Base-by-base conservation (phyloP, 495 filamentous ascomycete species). In the Penicillium manginii region DNA sequence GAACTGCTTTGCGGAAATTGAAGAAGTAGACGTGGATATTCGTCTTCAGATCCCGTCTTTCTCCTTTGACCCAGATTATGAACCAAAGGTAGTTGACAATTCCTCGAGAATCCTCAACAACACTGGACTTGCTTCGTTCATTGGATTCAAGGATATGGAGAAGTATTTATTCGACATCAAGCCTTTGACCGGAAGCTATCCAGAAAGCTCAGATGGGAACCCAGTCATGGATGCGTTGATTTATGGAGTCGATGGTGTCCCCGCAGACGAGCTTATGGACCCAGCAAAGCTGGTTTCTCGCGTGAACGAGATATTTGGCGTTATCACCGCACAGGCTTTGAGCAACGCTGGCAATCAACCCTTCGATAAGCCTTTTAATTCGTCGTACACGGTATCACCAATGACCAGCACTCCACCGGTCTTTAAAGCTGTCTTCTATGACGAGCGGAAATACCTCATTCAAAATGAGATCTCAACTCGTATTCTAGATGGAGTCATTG, bases 401-500 rank as follows among this genome's bases (percentile, higher is more conserved):
- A 33, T 33, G 14, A 54, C 45, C 33, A 50, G 29, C 17, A 31
- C 45, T 9, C 29, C 47, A 19, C 53, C 53, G 0, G 33, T 40
- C 12, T 61, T 58, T 52, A 47, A 49, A 3, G 57, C 33, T 4
- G 49, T 26, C 10, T 22, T 57, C 12, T 18, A 53, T 17, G 54
- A 60, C n/a, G 33, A 33, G 26, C 19, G 47, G 3, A 31, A 42
- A 8, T 50, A 50, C 42, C 60, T 77, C 7, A 56, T 70, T 5
- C 74, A 77, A 52, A 67, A 67, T 31, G 37, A 40, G 19, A 39
- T 67, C 8, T 67, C 71, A 3, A 75, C 72, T 6, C 66, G 67
- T 4, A 61, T 73, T 32, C 63, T 77, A 4, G 64, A 77, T 40
- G 69, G 58, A 0, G 53, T 72, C n/a, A 57, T 77, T 0, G 60